Evolutionary conservation across 2,329 filamentous ascomycete genomes (phyloP), one percentile per base, ranked within the genome.

Genomic region (Epichloe aotearoae): DNA sequence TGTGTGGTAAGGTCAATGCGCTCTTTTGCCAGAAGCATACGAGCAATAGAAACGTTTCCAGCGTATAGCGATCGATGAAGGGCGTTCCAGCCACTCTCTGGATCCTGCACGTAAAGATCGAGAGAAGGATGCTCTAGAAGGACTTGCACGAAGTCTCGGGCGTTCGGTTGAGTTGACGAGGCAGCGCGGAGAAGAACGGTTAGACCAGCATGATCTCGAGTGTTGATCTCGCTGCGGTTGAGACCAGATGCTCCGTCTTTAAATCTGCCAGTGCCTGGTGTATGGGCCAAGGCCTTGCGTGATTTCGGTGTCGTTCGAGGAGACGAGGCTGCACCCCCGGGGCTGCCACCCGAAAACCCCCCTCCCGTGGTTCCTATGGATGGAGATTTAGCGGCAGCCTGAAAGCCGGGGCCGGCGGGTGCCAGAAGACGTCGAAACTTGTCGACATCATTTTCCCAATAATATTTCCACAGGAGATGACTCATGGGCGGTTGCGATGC

Each of bases 401-500:
- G 78, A 55, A 74, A 64, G 63, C 72, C 76, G 66, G 76, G 76
- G 64, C 76, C 75, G 70, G 84, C 76, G 67, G 80, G 81, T 64
- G 83, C 83, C 78, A 98, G 79, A 65, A 94, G 80, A 74, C 84
- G 85, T 73, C 86, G 85, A 79, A 98, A 97, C 66, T 75, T 82
- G 68, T 95, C 90, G 82, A 95, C 86, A 82, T 98, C 89, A 79
- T 96, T 87, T 82, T 96, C 86, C 76, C 94, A 85, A 69, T 91
- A 97, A 68, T 81, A 88, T 79, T 89, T 90, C 91, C 91, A 96
- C 69, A 98, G 82, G 80, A 86, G 80, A 75, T 89, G 85, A 84
- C 88, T 97, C 91, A 97, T 93, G 82, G 81, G 66, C 62, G 57
- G 57, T 58, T 52, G 60, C 62, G 54, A 59, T 38, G 50, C 23